These are phyloP conservation scores for Heterobasidion irregulare DNA, from an alignment of 1,284 basidiomycete species.

Conservation along the genomic window DNA sequence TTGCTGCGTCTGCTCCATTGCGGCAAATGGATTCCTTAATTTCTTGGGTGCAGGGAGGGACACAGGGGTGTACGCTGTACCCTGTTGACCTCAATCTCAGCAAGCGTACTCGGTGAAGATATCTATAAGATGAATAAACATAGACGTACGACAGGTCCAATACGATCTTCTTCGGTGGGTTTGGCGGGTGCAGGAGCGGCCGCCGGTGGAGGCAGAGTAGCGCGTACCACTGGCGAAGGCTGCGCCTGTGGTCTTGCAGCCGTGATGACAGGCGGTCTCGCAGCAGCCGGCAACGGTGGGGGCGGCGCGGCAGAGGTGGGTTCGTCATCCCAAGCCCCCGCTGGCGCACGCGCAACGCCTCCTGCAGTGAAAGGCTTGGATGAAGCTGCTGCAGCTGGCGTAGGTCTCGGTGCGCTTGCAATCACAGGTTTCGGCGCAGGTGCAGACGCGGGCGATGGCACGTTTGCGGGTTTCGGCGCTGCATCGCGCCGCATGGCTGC, in stretches of 20 bases:
- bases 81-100: conserved; percentile 18
- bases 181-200: conserved; percentile 50
- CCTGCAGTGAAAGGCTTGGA: conserved; percentile 1
- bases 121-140: background rate
- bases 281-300: conserved; percentile 35
- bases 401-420: conserved; percentile 25
- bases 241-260: conserved; percentile 8
- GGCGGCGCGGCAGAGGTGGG: conserved; percentile 28
- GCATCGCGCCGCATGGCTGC: conserved; percentile 40
- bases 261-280: conserved; percentile 32
- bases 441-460: conserved; percentile 24
- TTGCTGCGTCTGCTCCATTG: conserved; percentile 41
- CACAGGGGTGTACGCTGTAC: conserved; percentile 85
- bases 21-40: conserved; percentile 77
- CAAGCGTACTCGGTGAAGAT: no score
- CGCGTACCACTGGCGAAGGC: background rate
- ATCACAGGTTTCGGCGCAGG: conserved; percentile 34
- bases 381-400: conserved; percentile 27
- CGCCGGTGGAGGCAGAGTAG: conserved; percentile 29
- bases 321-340: conserved; percentile 54
- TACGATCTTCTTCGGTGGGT: conserved; percentile 70
- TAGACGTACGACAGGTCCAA: conserved; percentile 49
- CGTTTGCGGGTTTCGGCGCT: conserved; percentile 15
- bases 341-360: conserved; percentile 24
- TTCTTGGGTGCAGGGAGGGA: conserved; percentile 78